Evolutionary conservation across 495 filamentous ascomycete species (phyloP), one percentile per base, ranked within the genome.

Genomic region (Hypoxylon trugodes): DNA sequence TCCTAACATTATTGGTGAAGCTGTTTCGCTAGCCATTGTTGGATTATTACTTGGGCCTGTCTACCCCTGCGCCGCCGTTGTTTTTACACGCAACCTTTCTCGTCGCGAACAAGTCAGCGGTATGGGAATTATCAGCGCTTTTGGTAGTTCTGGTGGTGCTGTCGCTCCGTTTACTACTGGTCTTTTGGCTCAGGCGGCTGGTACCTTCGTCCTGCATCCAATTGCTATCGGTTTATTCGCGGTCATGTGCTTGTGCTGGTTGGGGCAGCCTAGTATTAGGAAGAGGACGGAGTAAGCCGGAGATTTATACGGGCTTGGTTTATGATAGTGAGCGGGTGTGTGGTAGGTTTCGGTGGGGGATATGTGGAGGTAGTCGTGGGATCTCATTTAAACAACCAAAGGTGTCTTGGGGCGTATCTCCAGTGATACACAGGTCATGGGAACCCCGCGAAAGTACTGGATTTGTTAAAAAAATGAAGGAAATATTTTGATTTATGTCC

Each of bases 1-100:
- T 32, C 90, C 89, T 0, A 87, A 89, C 59, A 73, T 92, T 6
- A 78, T 92, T 15, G 87, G 88, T 2, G 85, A 90, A 46, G 87
- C 87, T 7, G 87, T 93, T 8, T 84, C 87, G 6, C 85, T 93
- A 1, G 74, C 85, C 3, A 73, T 93, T n/a, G 75, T 94, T 19
- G 91, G 91, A 3, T 75, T 93, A 30, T 71, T 93, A n/a, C 75
- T 96, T 8, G 91, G 92, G 0, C 90, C 92, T 0, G 80, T 94
- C 1, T 86, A 90, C 57, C 90, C 91, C 0, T 92, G 87, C 62
- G 86, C 87, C 1, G 86, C 85, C 16, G 83, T 83, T 1, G 80
- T 93, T 1, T 87, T 92, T 61, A 83, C 84, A 32, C 77, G 81
- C 52, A 77, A 86, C 10, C 78, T 95, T 36, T 82, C 82, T 2